Evolutionary conservation across 257 asterid species (phyloP), one percentile per base, ranked within the genome.

Genomic region (Solanum sparsipilum): DNA sequence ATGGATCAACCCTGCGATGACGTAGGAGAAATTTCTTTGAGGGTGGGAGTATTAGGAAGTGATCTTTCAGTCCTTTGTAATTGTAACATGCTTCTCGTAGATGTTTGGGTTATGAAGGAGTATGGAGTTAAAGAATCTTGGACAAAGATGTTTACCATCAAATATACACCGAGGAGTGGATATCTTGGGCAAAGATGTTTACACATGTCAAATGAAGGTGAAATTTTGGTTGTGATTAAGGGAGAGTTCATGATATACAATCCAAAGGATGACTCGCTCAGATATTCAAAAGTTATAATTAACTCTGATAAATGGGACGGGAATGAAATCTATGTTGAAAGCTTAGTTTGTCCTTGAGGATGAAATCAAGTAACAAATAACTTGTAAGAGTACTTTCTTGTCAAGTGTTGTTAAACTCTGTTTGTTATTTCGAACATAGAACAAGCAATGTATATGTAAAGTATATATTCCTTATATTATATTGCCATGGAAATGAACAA

Each of bases 51-150:
- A 15, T 48, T 48, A 48, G 60, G 60, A 48, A 48, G 60, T 48
- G 60, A 46, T 46, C 58, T 46, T 46, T 46, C 58, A 1, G 20
- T 48, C 20, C 7, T 48, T 48, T 15, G 58, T 48, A 48, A 48
- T 48, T 48, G 58, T 15, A 48, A 48, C 21, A 48, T 13, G 20
- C 2, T 1, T 21, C 18, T 3, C 7, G 31, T 16, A 87, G 89
- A 88, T 85, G 85, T 92, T 35, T 90, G 94, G 91, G 83, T 84
- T 87, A 78, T 87, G 91, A 89, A 87, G 68, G 91, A 92, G 65
- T 87, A 90, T 46, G 91, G 90, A 13, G 86, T 85, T 87, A 48
- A 10, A 4, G 93, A 89, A 8, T 90, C 89, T 35, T 91, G 92
- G 93, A 83, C 32, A 13, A 91, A 87, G 38, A 39, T 91, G 58